Percentiles rank a stretch among this genome's conserved stretches.
Evolutionary conservation across 805 yeast genomes (phyloP).

Genomic region (Teunomyces atbi): DNA sequence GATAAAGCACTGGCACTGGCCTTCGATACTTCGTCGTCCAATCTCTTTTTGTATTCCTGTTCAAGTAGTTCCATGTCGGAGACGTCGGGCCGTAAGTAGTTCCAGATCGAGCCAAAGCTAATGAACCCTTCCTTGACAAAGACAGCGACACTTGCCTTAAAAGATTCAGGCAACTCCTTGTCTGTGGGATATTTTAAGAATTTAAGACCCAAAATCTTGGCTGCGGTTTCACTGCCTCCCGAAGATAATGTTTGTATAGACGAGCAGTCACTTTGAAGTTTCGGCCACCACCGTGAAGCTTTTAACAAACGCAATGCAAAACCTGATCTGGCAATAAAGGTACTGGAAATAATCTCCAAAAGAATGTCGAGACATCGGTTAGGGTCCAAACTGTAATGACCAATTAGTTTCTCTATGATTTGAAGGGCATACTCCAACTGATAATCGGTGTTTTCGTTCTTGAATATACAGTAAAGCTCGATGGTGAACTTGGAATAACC

Average conservation of each 20-base stretch:
- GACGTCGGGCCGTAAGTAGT: slow-evolving; percentile 53
- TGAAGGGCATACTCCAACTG: slow-evolving; percentile 45
- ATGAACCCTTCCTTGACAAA: slow-evolving; percentile 66
- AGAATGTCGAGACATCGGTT: slow-evolving; percentile 63
- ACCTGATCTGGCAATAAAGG: slow-evolving; percentile 42
- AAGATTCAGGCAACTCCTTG: slow-evolving; percentile 40
- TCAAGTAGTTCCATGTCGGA: slow-evolving; percentile 45
- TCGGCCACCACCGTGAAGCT: slow-evolving; percentile 69
- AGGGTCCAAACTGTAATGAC: slow-evolving; percentile 75
- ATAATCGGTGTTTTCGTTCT: slow-evolving; percentile 36
- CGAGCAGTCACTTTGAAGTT: slow-evolving; percentile 26
- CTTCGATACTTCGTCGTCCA: slow-evolving; percentile 54
- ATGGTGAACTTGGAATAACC: slow-evolving; percentile 69
- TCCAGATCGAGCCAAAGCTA: slow-evolving; percentile 59
- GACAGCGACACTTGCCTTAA: slow-evolving; percentile 48
- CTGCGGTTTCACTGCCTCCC: slow-evolving; percentile 59
- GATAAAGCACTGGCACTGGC: slow-evolving; percentile 80
- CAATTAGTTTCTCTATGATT: slow-evolving; percentile 59
- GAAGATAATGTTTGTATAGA: slow-evolving; percentile 29
- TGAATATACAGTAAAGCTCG: slow-evolving; percentile 44
- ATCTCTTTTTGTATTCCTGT: slow-evolving; percentile 41
- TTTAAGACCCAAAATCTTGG: slow-evolving; percentile 53
- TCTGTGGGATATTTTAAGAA: slow-evolving; percentile 28
- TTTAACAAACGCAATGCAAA: slow-evolving; percentile 52
- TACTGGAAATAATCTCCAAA: slow-evolving; percentile 50